A percentile compares a stretch with the other conserved stretches of the same genome.
Evolutionary conservation across 148 eudicot genomes (phyloP).

Genomic region (Rhododendron kiyosumense): DNA sequence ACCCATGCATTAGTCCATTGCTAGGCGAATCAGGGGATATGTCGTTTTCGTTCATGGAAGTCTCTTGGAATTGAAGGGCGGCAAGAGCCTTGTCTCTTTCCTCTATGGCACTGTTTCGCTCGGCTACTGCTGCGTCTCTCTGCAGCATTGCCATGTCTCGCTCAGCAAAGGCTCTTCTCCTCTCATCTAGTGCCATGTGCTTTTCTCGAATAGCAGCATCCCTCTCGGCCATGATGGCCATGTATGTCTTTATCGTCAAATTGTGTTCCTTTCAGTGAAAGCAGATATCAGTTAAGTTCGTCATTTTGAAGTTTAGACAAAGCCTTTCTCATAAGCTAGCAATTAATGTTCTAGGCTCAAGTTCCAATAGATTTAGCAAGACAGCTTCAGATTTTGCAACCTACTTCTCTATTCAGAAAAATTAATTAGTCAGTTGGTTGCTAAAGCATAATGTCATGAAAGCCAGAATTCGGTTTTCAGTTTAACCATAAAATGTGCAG

Average conservation of each 20-base stretch:
- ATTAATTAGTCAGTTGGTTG: neutral
- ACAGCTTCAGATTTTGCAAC: neutral
- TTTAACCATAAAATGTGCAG: neutral
- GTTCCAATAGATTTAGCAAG: neutral
- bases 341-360: neutral
- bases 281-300: neutral
- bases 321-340: neutral
- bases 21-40: conserved; percentile 20
- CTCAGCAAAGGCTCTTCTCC: conserved; percentile 47
- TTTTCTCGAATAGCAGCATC: conserved; percentile 46
- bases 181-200: conserved; percentile 42
- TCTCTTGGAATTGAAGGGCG: conserved; percentile 22
- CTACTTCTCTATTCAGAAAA: neutral
- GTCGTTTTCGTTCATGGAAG: conserved; percentile 27
- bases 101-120: conserved; percentile 33
- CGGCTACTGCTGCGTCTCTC: conserved; percentile 44
- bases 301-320: neutral
- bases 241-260: conserved; percentile 42
- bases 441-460: neutral
- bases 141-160: conserved; percentile 45
- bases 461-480: neutral
- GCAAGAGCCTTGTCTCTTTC: conserved; percentile 38
- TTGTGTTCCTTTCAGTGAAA: conserved; percentile 30
- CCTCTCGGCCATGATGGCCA: conserved; percentile 50
- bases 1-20: conserved; percentile 8